Evolutionary conservation across 1,139 yeast genomes (phyloP).

Genomic region (Arxiozyma bovina): DNA sequence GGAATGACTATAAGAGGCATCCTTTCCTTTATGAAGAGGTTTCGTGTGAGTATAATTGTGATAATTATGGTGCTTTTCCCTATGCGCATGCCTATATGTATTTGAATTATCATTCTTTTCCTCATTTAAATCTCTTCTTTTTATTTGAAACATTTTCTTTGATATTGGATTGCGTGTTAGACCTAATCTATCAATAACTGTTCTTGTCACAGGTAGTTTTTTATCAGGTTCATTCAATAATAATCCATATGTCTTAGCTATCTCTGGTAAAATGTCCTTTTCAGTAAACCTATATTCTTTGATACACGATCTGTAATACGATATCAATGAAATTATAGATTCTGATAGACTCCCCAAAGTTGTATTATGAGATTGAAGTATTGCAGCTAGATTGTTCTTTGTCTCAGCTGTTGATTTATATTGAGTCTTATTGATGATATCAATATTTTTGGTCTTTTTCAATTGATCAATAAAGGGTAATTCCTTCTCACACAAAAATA

Average conservation of each 20-base stretch:
- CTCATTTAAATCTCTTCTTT: not conserved
- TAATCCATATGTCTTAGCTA: slow-evolving; percentile 23
- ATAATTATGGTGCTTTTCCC: not conserved
- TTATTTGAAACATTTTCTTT: slow-evolving; percentile 15
- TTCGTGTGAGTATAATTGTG: not conserved
- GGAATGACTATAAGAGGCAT: not conserved
- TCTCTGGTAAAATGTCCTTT: slow-evolving; percentile 14
- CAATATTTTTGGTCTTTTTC: slow-evolving; percentile 40
- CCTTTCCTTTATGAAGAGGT: not conserved
- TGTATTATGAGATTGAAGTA: slow-evolving; percentile 18
- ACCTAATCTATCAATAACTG: slow-evolving; percentile 9
- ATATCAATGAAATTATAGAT: slow-evolving; percentile 20
- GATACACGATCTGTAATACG: slow-evolving; percentile 22
- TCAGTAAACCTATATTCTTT: slow-evolving; percentile 19
- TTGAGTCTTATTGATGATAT: slow-evolving; percentile 36
- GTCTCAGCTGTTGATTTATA: slow-evolving; percentile 27
- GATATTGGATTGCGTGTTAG: slow-evolving; percentile 15
- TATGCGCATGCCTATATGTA: not conserved
- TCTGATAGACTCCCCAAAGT: slow-evolving; percentile 17
- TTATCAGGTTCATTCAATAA: slow-evolving; percentile 18
- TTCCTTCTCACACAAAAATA: slow-evolving; percentile 45
- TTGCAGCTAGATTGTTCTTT: slow-evolving; percentile 21
- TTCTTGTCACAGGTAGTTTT: slow-evolving; percentile 16
- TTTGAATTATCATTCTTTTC: not conserved
- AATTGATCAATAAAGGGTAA: slow-evolving; percentile 40